Conservation (phyloP, 2,329 filamentous ascomycete genomes). For the Amylocarpus encephaloides region DNA sequence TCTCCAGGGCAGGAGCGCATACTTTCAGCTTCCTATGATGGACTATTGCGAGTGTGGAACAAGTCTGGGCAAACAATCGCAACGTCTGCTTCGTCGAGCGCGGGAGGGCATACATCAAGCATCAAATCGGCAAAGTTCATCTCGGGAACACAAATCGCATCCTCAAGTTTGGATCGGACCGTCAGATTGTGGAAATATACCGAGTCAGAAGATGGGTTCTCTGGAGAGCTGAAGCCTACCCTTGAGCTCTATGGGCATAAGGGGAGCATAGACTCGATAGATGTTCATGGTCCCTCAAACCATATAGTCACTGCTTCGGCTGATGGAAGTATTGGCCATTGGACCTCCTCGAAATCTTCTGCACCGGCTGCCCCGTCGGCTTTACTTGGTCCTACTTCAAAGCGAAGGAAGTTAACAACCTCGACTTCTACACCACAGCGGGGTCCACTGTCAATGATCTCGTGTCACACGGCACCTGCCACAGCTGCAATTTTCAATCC, state of each 20-base stretch:
- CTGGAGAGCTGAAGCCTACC: conserved; percentile 55
- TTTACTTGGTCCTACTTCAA: conserved; percentile 61
- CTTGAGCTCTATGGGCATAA: conserved; percentile 82
- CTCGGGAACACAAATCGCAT: conserved; percentile 70
- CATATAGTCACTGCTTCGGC: conserved; percentile 80
- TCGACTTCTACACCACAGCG: conserved; percentile 53
- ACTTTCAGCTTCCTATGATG: conserved; percentile 91
- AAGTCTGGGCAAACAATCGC: conserved; percentile 79
- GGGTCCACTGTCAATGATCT: conserved; percentile 69
- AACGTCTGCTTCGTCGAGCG: conserved; percentile 59
- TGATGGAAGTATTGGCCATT: conserved; percentile 80
- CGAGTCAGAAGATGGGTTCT: conserved; percentile 55
- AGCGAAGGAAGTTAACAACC: conserved; percentile 66
- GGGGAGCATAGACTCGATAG: conserved; percentile 65
- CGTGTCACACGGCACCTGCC: conserved; percentile 64
- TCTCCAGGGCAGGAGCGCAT: conserved; percentile 61
- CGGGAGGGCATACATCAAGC: conserved; percentile 68
- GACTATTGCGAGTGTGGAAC: conserved; percentile 82
- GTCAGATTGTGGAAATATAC: conserved; percentile 86
- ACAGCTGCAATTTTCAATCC: conserved; percentile 81
- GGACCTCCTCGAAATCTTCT: conserved; percentile 73
- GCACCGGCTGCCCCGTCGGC: conserved; percentile 66
- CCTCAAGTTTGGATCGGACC: conserved; percentile 76
- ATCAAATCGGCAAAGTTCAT: conserved; percentile 82
- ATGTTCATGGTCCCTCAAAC: conserved; percentile 65